Evolutionary conservation across 1,284 basidiomycete species (phyloP).

Genomic region (Phylloporus sp.): DNA sequence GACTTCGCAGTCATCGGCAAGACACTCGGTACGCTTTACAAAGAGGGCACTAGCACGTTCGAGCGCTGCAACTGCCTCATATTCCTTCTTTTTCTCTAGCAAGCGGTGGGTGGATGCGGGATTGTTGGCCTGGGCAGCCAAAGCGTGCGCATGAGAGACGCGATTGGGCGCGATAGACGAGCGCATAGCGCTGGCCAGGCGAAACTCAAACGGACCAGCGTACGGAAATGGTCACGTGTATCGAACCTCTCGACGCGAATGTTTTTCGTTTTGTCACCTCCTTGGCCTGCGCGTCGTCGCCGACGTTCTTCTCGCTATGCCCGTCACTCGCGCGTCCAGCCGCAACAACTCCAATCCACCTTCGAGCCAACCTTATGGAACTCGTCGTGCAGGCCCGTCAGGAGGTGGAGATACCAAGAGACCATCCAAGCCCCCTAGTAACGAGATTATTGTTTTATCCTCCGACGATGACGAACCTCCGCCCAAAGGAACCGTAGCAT

Average conservation of each 20-base stretch:
- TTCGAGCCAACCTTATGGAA: neutral
- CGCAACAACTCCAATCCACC: constrained; percentile 23
- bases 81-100: constrained; percentile 81
- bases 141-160: constrained; percentile 52
- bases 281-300: constrained; percentile 1
- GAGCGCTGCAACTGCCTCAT: constrained; percentile 75
- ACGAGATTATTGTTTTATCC: constrained; percentile 64
- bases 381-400: constrained; percentile 17
- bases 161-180: constrained; percentile 62
- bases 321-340: constrained; percentile 40
- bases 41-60: constrained; percentile 70
- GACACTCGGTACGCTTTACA: constrained; percentile 69
- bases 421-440: constrained; percentile 24
- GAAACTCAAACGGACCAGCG: neutral
- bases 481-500: constrained; percentile 33
- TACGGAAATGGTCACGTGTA: constrained; percentile 26
- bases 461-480: constrained; percentile 57
- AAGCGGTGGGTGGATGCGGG: constrained; percentile 63
- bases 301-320: constrained; percentile 25
- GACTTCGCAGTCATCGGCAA: constrained; percentile 74
- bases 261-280: neutral
- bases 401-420: constrained; percentile 23
- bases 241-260: constrained; percentile 17
- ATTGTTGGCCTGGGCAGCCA: constrained; percentile 50
- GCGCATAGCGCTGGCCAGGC: constrained; percentile 47